Evolutionary conservation across 1,284 basidiomycete genomes (phyloP).

Genomic region (Fomitopsis pinicola): DNA sequence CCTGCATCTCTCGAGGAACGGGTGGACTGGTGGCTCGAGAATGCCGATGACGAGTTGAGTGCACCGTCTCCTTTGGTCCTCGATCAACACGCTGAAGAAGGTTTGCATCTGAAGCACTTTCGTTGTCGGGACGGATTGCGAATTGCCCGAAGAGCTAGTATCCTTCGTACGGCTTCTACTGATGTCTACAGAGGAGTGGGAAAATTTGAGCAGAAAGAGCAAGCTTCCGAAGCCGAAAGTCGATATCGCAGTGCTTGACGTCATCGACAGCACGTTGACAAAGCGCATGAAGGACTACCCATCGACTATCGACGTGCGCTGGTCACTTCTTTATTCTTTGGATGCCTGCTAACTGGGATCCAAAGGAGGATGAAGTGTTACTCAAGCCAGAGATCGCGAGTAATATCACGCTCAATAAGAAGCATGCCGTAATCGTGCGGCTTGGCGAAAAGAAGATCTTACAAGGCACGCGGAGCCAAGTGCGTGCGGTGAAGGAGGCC

Average conservation of each 20-base stretch:
- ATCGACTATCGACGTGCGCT: slow-evolving; percentile 52
- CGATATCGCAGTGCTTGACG: slow-evolving; percentile 42
- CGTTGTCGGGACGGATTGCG: slow-evolving; percentile 50
- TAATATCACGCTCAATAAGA: slow-evolving; percentile 40
- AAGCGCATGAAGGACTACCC: slow-evolving; percentile 53
- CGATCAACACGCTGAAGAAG: neutral
- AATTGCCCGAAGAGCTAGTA: slow-evolving; percentile 61
- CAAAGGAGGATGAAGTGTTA: slow-evolving; percentile 51
- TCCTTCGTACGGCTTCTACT: slow-evolving; percentile 72
- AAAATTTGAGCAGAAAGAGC: slow-evolving; percentile 57
- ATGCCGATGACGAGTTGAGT: slow-evolving; percentile 86
- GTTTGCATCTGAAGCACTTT: slow-evolving; percentile 46
- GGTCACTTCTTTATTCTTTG: neutral
- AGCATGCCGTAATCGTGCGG: slow-evolving; percentile 70
- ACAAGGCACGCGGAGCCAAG: slow-evolving; percentile 31
- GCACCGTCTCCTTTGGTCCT: slow-evolving; percentile 5
- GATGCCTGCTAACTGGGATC: neutral
- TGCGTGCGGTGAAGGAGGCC: slow-evolving; percentile 14
- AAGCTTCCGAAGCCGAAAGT: slow-evolving; percentile 78
- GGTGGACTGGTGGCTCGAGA: slow-evolving; percentile 89
- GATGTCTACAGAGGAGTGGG: slow-evolving; percentile 59
- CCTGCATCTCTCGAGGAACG: slow-evolving; percentile 42
- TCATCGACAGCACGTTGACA: slow-evolving; percentile 47
- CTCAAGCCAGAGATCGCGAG: slow-evolving; percentile 24
- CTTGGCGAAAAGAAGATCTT: slow-evolving; percentile 80